These are phyloP conservation scores for Rhododendron griersonianum DNA, from an alignment of 148 eudicot genomes.

Conservation along the genomic window DNA sequence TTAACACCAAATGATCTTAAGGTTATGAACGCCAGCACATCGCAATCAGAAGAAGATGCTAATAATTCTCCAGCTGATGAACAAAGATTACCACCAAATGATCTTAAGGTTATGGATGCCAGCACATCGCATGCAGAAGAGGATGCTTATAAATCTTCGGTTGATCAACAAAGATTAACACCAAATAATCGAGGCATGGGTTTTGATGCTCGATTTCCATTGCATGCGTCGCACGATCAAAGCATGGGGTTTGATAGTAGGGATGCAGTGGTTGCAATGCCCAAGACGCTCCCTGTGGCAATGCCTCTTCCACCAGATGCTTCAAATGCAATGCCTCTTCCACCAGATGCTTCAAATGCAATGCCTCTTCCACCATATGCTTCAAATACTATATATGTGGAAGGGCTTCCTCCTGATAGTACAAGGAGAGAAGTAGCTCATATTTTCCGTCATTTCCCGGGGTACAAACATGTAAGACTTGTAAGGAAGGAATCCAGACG, in stretches of 20 bases:
- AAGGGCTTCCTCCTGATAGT: conserved; percentile 68
- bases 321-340: conserved; percentile 39
- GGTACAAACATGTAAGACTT: conserved; percentile 71
- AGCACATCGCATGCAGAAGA: conserved; percentile 5
- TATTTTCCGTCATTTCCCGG: conserved; percentile 81
- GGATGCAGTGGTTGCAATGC: conserved; percentile 35
- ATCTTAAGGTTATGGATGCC: conserved; percentile 35
- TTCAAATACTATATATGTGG: conserved; percentile 57
- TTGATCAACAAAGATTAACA: conserved; percentile 11
- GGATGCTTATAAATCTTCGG: neutral
- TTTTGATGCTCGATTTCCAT: conserved; percentile 25
- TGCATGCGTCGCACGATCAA: conserved; percentile 37
- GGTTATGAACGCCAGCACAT: conserved; percentile 22
- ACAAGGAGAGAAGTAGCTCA: conserved; percentile 78
- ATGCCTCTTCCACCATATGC: conserved; percentile 65
- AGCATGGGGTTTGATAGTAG: conserved; percentile 35
- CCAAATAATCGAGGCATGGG: conserved; percentile 39
- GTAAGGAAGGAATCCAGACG: conserved; percentile 65
- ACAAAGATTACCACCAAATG: conserved; percentile 12
- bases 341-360: conserved; percentile 48
- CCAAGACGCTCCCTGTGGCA: conserved; percentile 36
- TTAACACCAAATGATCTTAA: conserved; percentile 29
- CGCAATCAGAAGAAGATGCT: conserved; percentile 2
- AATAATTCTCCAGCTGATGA: neutral
- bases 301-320: conserved; percentile 66